phyloP scores from a whole-genome alignment of 495 filamentous ascomycete species.

The Pseudoneurospora amorphoporcata region DNA sequence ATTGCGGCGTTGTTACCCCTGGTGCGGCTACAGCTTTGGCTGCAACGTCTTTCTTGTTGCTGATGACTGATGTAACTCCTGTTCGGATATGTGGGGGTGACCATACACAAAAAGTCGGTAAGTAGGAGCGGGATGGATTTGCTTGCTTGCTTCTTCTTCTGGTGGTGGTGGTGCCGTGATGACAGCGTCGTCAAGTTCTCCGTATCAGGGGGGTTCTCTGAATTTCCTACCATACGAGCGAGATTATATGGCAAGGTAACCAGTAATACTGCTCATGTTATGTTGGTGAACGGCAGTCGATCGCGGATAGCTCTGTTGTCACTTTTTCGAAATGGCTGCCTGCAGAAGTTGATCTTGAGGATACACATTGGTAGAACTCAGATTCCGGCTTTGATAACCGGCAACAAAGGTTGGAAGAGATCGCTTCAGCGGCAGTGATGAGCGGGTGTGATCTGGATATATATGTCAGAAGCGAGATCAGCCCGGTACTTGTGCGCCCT shows the following conservation, averaged over 20 bases:
- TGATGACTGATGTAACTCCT: background rate
- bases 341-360: background rate
- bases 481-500: background rate
- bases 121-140: background rate
- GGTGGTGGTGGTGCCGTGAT: background rate
- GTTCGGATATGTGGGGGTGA: background rate
- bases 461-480: background rate
- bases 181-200: background rate
- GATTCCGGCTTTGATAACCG: background rate
- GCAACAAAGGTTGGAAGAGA: background rate
- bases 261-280: background rate
- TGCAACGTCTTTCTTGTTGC: background rate
- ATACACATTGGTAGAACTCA: background rate
- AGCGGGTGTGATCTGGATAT: background rate
- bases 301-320: background rate
- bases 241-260: background rate
- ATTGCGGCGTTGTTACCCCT: background rate
- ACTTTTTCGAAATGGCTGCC: background rate
- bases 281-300: background rate
- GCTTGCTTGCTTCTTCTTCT: background rate
- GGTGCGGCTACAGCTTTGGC: background rate
- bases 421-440: background rate
- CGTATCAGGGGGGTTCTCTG: background rate
- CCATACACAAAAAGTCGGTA: background rate
- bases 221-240: background rate